Evolutionary conservation across 805 yeast species (phyloP).

Genomic region (Myxozyma vanderwaltii): DNA sequence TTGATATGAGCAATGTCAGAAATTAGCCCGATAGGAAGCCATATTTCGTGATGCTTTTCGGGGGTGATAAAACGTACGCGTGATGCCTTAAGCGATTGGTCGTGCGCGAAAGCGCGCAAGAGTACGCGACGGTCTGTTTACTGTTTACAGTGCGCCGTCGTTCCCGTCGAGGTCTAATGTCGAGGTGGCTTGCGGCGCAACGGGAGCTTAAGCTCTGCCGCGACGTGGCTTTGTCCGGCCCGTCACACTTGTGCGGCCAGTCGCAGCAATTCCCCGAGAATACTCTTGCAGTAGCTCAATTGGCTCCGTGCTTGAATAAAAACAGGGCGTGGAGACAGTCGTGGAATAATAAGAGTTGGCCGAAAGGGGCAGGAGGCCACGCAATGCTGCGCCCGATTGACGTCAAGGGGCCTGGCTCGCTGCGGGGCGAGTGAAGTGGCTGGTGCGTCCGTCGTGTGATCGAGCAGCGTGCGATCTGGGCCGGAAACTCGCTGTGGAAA

Average conservation of each 20-base stretch:
- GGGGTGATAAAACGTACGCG: no score
- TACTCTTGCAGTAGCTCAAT: no score
- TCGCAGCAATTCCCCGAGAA: no score
- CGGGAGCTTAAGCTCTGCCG: background rate
- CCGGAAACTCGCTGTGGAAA: background rate
- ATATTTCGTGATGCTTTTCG: no score
- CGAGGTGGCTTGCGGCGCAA: constrained; percentile 6
- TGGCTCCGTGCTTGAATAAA: no score
- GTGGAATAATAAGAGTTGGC: no score
- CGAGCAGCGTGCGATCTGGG: background rate
- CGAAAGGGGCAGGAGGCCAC: background rate
- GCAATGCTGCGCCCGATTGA: constrained; percentile 4
- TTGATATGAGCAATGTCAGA: no score
- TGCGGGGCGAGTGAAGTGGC: constrained; percentile 4
- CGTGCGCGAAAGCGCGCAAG: background rate
- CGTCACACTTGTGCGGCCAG: no score
- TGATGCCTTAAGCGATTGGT: background rate
- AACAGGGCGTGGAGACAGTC: no score
- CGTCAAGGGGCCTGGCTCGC: constrained; percentile 5
- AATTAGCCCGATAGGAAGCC: no score
- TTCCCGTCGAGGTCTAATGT: background rate
- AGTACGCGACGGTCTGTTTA: background rate
- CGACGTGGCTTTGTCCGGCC: no score
- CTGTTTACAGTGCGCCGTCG: background rate
- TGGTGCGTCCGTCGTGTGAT: constrained; percentile 18